Conservation (phyloP, 495 filamentous ascomycete genomes). For the Lophiostoma macrostomum region DNA sequence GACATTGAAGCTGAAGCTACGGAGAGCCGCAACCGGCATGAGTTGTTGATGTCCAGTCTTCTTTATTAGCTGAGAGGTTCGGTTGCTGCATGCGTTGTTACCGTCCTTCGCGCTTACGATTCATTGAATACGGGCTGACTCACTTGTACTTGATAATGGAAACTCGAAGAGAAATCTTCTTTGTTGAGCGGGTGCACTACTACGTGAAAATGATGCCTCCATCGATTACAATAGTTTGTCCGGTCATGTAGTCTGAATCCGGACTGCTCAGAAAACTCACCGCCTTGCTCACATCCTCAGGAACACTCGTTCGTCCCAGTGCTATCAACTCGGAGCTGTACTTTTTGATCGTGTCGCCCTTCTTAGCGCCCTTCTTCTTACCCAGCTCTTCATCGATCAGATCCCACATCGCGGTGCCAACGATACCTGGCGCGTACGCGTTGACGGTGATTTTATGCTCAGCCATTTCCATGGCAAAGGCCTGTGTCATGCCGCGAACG, state of each 20-base stretch:
- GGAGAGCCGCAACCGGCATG: no score
- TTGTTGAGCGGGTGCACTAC: background rate
- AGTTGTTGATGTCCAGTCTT: no score
- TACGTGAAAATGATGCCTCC: constrained; percentile 54
- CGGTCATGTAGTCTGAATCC: constrained; percentile 59
- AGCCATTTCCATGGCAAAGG: constrained; percentile 57
- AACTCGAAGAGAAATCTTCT: no score
- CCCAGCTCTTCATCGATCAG: constrained; percentile 53
- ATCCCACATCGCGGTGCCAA: constrained; percentile 62
- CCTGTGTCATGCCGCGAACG: constrained; percentile 57
- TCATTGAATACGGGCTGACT: no score
- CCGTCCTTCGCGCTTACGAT: no score
- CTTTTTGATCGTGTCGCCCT: constrained; percentile 52
- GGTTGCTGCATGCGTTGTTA: no score
- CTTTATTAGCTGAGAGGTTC: no score
- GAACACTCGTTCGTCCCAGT: constrained; percentile 50
- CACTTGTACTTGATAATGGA: no score
- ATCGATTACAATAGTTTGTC: constrained; percentile 61
- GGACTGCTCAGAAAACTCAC: constrained; percentile 56
- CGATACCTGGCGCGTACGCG: constrained; percentile 61
- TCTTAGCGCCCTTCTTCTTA: constrained; percentile 44
- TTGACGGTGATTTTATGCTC: constrained; percentile 59
- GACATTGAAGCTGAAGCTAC: no score
- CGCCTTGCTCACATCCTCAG: constrained; percentile 57
- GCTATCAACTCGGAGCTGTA: constrained; percentile 48